Evolutionary conservation across 2,329 filamentous ascomycete species (phyloP), one percentile per base, ranked within the genome.

Genomic region (Didymosphaeria variabile): DNA sequence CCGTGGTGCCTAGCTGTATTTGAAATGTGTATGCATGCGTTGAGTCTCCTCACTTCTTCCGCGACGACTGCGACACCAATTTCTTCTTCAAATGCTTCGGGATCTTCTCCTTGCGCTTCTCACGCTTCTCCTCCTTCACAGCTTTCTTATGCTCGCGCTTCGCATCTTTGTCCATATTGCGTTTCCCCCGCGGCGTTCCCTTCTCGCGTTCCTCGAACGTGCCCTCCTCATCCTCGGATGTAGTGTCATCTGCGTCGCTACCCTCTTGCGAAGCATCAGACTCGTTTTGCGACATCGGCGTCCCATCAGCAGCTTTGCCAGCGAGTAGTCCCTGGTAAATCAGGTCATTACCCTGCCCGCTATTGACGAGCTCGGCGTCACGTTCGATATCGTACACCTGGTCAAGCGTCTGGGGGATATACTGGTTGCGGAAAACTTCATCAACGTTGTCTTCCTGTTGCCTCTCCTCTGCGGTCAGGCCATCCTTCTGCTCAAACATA

Each of bases 351-450:
- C 90, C 91, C 65, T 91, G 85, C 5, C 93, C 93, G 46, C 88
- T 85, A 8, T 87, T 87, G 23, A 97, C 86, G 76, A 89, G 89
- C 69, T 92, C 90, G 1, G 89, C 92, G 69, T 98, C 95, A 69
- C 94, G 90, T 79, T 98, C 95, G 54, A 97, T 89, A 75, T 99
- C 94, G 78, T 97, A 97, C 5, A 99, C 94, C 74, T 99, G 93
- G 68, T 98, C 92, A 46, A 99, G 84, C 0, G 92, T 98, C 78
- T 97, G 94, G 0, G 95, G 95, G 55, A 99, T 98, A 78, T 96
- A 99, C 77, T 97, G 93, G 72, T 97, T 91, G 71, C 94, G 87
- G 82, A 97, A 99, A 6, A 98, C 95, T 67, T 95, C 92, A 59
- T 93, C 92, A 70, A 97, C 92, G 10, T 94, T 88, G 67, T 94